phyloP scores from a whole-genome alignment of 2,329 filamentous ascomycete genomes.

The Phialemonium atrogriseum region DNA sequence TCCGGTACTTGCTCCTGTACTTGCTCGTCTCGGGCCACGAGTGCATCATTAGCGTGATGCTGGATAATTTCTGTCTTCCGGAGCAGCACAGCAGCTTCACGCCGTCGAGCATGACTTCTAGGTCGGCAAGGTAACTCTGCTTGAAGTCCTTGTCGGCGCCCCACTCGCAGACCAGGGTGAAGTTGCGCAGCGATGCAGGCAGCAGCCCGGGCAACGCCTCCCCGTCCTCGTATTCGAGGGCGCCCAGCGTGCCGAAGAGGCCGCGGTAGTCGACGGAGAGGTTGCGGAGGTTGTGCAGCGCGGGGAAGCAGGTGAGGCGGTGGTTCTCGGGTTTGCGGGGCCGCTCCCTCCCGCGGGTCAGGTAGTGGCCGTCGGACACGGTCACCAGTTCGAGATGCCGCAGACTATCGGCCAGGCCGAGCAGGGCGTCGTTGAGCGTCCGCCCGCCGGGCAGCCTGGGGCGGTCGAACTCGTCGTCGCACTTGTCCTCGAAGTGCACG shows the following conservation, averaged over 20 bases:
- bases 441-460: conserved; percentile 15
- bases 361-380: conserved; percentile 16
- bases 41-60: conserved; percentile 16
- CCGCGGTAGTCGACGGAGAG: conserved; percentile 18
- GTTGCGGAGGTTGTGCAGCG: conserved; percentile 11
- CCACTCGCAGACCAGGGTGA: conserved; percentile 18
- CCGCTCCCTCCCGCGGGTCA: conserved; percentile 17
- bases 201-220: conserved; percentile 16
- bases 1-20: conserved; percentile 15
- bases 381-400: conserved; percentile 15
- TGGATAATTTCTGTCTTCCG: conserved; percentile 10
- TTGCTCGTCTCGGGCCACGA: conserved; percentile 17
- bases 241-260: conserved; percentile 18
- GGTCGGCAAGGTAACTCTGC: conserved; percentile 16
- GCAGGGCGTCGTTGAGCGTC: conserved; percentile 15
- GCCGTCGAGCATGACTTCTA: conserved; percentile 18
- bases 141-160: conserved; percentile 17
- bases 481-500: conserved; percentile 17
- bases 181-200: conserved; percentile 14
- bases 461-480: conserved; percentile 14
- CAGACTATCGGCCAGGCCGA: conserved; percentile 10
- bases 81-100: conserved; percentile 14
- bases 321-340: conserved; percentile 19
- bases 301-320: conserved; percentile 16
- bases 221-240: conserved; percentile 18